These are phyloP conservation scores for Aspergillus nidulans DNA, from an alignment of 495 filamentous ascomycete species.

Conservation along the genomic window DNA sequence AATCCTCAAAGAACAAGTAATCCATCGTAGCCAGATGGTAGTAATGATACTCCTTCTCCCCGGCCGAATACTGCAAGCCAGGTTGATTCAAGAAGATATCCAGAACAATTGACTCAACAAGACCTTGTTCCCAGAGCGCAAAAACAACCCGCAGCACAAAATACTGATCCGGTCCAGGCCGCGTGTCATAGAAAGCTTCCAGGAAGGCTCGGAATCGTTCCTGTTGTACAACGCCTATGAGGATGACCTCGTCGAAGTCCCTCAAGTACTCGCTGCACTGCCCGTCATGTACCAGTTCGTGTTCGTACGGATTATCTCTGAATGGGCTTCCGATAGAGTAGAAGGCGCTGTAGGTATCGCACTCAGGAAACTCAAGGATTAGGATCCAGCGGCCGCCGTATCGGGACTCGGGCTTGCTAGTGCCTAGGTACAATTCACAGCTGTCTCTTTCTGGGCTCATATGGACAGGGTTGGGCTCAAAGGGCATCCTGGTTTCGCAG, in stretches of 20 bases:
- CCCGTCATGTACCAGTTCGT: background rate
- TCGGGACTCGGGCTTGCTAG: background rate
- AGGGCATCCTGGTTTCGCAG: too few species aligned
- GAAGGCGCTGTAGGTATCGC: background rate
- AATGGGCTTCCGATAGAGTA: background rate
- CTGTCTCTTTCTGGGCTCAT: background rate
- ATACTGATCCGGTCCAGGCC: background rate
- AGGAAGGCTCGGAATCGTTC: background rate
- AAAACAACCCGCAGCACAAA: background rate
- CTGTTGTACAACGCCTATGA: background rate
- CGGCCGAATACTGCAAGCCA: background rate
- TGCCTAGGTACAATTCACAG: background rate
- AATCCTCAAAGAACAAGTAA: background rate
- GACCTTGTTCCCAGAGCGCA: background rate
- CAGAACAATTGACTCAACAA: background rate
- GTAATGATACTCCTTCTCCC: background rate
- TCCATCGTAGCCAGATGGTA: background rate
- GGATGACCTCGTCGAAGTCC: background rate
- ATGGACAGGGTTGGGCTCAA: background rate
- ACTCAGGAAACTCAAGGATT: background rate
- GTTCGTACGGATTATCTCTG: background rate
- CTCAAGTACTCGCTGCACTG: background rate
- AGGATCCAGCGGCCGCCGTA: background rate
- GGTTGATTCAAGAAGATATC: background rate
- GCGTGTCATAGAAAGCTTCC: background rate